Conservation (phyloP, 179 eudicot species). For the Heliamphora pulchella region DNA sequence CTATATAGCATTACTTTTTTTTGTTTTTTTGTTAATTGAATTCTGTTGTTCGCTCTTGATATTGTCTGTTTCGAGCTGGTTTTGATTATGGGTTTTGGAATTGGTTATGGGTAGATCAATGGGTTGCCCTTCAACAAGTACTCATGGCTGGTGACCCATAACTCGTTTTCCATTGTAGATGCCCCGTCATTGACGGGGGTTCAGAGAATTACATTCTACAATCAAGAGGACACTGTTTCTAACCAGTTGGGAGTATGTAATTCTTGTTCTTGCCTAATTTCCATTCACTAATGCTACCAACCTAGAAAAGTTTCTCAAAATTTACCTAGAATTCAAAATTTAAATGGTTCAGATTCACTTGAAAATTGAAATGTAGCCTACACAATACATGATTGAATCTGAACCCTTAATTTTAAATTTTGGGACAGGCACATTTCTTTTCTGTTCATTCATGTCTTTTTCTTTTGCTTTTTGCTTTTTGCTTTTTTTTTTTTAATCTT, state of each 20-base stretch:
- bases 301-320: neutral
- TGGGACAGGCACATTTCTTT: too few relatives aligned
- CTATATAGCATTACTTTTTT: too few relatives aligned
- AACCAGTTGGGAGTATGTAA: slow-evolving; percentile 73
- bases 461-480: neutral
- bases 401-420: too few relatives aligned
- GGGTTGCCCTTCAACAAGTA: slow-evolving; percentile 96
- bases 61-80: neutral
- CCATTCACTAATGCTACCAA: neutral
- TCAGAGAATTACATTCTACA: slow-evolving; percentile 87
- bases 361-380: too few relatives aligned
- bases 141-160: slow-evolving; percentile 90
- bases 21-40: too few relatives aligned
- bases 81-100: slow-evolving; percentile 25
- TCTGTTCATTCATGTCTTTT: neutral
- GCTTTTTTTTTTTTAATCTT: neutral
- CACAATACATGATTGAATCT: too few relatives aligned
- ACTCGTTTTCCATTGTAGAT: slow-evolving; percentile 91
- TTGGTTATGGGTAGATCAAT: slow-evolving; percentile 40
- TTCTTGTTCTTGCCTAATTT: neutral
- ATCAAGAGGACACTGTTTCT: slow-evolving; percentile 91
- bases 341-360: too few relatives aligned
- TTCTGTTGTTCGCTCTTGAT: too few relatives aligned
- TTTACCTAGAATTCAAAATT: too few relatives aligned
- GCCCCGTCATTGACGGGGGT: slow-evolving; percentile 69